Evolutionary conservation across 2,329 filamentous ascomycete species (phyloP).

Genomic region (Chrysosporium keratinophilum): DNA sequence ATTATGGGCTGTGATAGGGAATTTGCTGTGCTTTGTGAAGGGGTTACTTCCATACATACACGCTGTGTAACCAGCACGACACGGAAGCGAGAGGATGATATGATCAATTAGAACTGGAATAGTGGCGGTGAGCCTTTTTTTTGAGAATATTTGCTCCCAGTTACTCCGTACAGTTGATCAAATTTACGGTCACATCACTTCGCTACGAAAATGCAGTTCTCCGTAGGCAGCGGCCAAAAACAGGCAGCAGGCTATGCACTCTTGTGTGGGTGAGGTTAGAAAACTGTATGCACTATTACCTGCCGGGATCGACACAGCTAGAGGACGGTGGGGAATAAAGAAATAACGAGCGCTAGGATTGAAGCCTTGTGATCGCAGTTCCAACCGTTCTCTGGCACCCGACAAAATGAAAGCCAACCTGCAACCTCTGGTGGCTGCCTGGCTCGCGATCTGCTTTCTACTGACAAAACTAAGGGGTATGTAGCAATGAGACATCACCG

Average conservation of each 20-base stretch:
- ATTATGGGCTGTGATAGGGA: no score
- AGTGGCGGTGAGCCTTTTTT: no score
- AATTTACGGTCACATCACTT: no score
- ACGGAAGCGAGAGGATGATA: no score
- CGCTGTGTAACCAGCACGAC: no score
- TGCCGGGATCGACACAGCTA: background rate
- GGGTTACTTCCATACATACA: no score
- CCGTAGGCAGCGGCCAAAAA: no score
- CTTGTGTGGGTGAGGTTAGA: background rate
- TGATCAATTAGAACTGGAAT: no score
- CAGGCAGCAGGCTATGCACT: background rate
- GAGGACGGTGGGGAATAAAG: background rate
- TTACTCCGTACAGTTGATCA: no score
- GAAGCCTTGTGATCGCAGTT: background rate
- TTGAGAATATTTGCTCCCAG: no score
- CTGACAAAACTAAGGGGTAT: conserved; percentile 5
- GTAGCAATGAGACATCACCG: conserved; percentile 5
- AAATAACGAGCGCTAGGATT: background rate
- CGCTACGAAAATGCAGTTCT: no score
- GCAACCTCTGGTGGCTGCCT: background rate
- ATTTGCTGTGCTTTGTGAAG: no score
- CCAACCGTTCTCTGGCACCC: background rate
- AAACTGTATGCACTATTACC: background rate
- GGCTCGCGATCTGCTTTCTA: background rate
- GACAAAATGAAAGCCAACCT: conserved; percentile 1